Conservation (phyloP, 2,329 filamentous ascomycete species). For the Eurotiales sp. region DNA sequence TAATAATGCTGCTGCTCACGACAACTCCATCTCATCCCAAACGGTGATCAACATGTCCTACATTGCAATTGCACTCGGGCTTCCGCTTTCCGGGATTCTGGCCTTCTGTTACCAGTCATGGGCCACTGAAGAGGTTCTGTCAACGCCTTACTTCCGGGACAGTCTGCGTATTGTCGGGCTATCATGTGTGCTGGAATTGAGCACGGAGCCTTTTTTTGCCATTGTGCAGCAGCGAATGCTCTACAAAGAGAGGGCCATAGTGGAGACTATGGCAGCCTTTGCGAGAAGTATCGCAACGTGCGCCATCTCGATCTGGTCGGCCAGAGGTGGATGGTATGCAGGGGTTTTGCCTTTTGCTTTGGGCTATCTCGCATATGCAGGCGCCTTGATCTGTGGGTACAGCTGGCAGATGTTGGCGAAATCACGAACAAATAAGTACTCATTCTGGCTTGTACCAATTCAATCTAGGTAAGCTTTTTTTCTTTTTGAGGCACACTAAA, state of each 20-base stretch:
- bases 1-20: background rate
- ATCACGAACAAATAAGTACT: slow-evolving; percentile 60
- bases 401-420: slow-evolving; percentile 56
- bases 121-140: slow-evolving; percentile 46
- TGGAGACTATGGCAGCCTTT: slow-evolving; percentile 80
- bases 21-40: slow-evolving; percentile 49
- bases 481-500: background rate
- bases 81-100: slow-evolving; percentile 60
- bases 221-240: slow-evolving; percentile 76
- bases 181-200: slow-evolving; percentile 67
- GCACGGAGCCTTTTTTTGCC: slow-evolving; percentile 85
- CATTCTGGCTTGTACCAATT: slow-evolving; percentile 55
- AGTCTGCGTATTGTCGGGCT: slow-evolving; percentile 54
- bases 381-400: slow-evolving; percentile 68
- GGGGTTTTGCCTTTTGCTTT: slow-evolving; percentile 86
- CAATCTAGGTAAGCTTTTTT: slow-evolving; percentile 34
- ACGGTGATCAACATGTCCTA: slow-evolving; percentile 86
- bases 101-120: slow-evolving; percentile 64
- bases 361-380: slow-evolving; percentile 76
- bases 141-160: slow-evolving; percentile 61
- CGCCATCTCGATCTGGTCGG: slow-evolving; percentile 62
- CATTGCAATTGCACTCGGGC: slow-evolving; percentile 67
- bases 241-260: slow-evolving; percentile 74
- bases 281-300: slow-evolving; percentile 73
- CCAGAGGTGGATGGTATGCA: slow-evolving; percentile 49